Evolutionary conservation across 2,329 filamentous ascomycete species (phyloP).

Genomic region (Raffaelea ambrosiae): DNA sequence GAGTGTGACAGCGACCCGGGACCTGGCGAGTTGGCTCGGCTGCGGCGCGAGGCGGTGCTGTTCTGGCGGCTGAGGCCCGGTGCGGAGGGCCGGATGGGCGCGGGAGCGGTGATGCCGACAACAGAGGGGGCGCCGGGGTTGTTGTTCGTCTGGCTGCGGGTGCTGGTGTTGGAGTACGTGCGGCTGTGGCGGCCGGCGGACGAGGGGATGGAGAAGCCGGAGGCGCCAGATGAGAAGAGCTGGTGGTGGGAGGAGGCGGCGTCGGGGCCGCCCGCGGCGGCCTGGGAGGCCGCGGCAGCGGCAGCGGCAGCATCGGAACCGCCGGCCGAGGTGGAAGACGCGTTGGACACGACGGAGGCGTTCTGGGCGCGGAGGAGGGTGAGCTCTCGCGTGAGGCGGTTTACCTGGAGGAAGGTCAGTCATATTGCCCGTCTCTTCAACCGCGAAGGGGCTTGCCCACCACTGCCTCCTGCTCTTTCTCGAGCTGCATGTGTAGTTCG

Average conservation of each 20-base stretch:
- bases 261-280: background rate
- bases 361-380: conserved; percentile 69
- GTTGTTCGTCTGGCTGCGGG: conserved; percentile 41
- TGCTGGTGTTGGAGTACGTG: conserved; percentile 47
- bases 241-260: conserved; percentile 30
- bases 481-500: conserved; percentile 80
- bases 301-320: conserved; percentile 6
- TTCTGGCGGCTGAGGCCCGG: conserved; percentile 43
- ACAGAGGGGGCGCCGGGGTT: conserved; percentile 24
- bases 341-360: conserved; percentile 56
- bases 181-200: conserved; percentile 43
- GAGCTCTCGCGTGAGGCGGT: conserved; percentile 84
- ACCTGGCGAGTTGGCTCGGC: conserved; percentile 41
- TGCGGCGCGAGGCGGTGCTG: conserved; percentile 45
- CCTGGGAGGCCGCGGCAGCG: background rate
- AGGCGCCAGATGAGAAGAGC: conserved; percentile 43
- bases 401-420: conserved; percentile 51
- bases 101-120: conserved; percentile 36
- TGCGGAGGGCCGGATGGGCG: conserved; percentile 23
- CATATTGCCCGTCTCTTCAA: no score
- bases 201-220: conserved; percentile 48
- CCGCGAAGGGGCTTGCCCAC: conserved; percentile 51
- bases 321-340: conserved; percentile 52
- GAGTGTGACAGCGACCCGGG: conserved; percentile 28
- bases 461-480: conserved; percentile 92